Evolutionary conservation across 192 early-diverging fungal genomes (phyloP), one percentile per base, ranked within the genome.

Genomic region (Dissophora ornata): DNA sequence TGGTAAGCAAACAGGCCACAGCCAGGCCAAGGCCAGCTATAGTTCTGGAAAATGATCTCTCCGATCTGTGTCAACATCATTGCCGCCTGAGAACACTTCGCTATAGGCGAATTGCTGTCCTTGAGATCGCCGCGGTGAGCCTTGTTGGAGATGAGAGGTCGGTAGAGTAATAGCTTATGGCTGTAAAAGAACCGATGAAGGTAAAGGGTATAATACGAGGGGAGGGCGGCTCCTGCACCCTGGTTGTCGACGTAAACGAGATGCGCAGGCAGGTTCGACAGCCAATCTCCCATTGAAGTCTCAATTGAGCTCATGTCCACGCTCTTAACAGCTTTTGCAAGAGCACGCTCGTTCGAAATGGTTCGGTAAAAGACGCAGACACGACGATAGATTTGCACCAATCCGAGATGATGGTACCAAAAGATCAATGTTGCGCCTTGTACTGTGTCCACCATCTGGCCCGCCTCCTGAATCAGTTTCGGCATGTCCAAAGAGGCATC

Each of bases 1-100:
- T 77, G 73, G 42, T 77, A 77, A 25, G 73, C 73, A 67, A 77
- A 77, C 36, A 77, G 65, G 7, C 73, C 73, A 57, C 73, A 77
- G 1, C 73, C 73, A 36, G 73, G 73, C 73, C 73, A 77, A 9
- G 73, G 73, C 73, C 73, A 77, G 30, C 73, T 77, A 26, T 77
- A 77, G 47, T 77, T 77, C 40, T 77, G 73, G 53, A 77, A 77
- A 33, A 77, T 77, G 25, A 77, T 77, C 59, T 77, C 73, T 38
- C 73, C 73, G 42, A 77, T 77, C 53, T 67, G 73, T 1, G 73
- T 77, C 46, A 77, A 21, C 59, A 67, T 67, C 32, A 36, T 33
- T 12, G 73, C 73, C 8, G 73, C 73, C 3, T 77, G 64, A 5
- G 73, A 67, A 21, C 73, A 77, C 21, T 62, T 77, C 33, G 73